Percentiles rank a stretch among this genome's conserved stretches.
Conservation (phyloP, 768 basidiomycete species). For the Tricholoma sp. region DNA sequence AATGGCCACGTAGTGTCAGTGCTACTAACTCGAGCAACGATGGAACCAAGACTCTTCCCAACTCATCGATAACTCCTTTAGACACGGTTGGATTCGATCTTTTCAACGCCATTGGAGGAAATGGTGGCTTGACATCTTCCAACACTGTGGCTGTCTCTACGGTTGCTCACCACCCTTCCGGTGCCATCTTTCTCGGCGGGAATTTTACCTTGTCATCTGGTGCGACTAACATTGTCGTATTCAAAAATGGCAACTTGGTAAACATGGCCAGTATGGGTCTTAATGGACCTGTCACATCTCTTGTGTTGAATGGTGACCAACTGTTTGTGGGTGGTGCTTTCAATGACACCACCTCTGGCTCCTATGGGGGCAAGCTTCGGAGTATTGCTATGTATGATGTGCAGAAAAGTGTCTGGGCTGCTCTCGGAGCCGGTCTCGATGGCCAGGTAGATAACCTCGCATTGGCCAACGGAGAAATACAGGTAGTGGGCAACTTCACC, state of each 20-base stretch:
- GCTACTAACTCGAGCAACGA: constrained; percentile 38
- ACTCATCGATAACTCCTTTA: constrained; percentile 62
- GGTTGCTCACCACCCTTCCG: constrained; percentile 62
- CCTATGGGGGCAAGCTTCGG: constrained; percentile 45
- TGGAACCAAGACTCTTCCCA: constrained; percentile 58
- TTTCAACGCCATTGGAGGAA: constrained; percentile 54
- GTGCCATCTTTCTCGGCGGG: constrained; percentile 70
- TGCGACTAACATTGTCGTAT: constrained; percentile 67
- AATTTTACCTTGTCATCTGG: constrained; percentile 61
- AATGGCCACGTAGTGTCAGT: constrained; percentile 62
- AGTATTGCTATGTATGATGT: constrained; percentile 74
- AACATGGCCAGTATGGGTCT: constrained; percentile 64
- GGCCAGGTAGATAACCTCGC: constrained; percentile 66
- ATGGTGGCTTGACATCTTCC: constrained; percentile 28
- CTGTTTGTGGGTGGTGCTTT: constrained; percentile 91
- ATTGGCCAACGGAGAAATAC: constrained; percentile 43
- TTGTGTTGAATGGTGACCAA: constrained; percentile 56
- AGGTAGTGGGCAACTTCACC: constrained; percentile 77
- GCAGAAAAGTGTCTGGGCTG: constrained; percentile 54
- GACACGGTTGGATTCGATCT: constrained; percentile 62
- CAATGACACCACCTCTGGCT: constrained; percentile 54
- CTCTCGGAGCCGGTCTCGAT: constrained; percentile 71
- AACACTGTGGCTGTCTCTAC: constrained; percentile 40
- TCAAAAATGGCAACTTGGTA: constrained; percentile 52
- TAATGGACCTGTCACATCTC: constrained; percentile 69